A percentile compares a stretch with the other conserved stretches of the same genome.
Conservation (phyloP, 495 filamentous ascomycete species). For the Tetracladium setigerum region DNA sequence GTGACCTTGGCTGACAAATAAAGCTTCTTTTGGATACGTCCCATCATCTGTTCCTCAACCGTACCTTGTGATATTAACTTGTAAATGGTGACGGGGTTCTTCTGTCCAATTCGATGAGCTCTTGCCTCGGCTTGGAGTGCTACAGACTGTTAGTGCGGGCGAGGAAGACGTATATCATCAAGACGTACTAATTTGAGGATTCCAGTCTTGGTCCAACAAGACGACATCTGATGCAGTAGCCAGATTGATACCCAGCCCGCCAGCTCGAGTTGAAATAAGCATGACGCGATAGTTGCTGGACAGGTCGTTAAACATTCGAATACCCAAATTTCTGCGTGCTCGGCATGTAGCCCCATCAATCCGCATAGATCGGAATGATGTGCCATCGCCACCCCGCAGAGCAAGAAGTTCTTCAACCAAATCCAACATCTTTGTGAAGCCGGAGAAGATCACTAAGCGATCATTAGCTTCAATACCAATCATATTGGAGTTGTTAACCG, state of each 20-base stretch:
- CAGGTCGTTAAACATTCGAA: constrained; percentile 49
- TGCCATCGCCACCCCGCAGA: constrained; percentile 37
- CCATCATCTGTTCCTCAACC: constrained; percentile 86
- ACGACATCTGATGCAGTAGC: constrained; percentile 52
- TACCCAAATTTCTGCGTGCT: constrained; percentile 48
- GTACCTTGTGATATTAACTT: constrained; percentile 75
- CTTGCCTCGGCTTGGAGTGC: constrained; percentile 90
- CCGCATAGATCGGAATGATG: constrained; percentile 41
- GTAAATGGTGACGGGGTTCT: constrained; percentile 75
- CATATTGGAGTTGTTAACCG: not conserved
- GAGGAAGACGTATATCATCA: constrained; percentile 1
- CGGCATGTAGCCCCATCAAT: constrained; percentile 50
- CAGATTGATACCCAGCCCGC: constrained; percentile 58
- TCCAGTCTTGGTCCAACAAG: constrained; percentile 62
- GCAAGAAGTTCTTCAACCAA: constrained; percentile 50
- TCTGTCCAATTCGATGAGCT: constrained; percentile 92
- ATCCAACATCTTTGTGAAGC: constrained; percentile 52
- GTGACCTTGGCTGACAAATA: constrained; percentile 58
- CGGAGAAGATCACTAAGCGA: constrained; percentile 47
- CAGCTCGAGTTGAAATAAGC: constrained; percentile 56
- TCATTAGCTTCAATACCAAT: not conserved
- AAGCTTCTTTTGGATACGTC: constrained; percentile 57
- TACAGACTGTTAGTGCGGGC: not conserved
- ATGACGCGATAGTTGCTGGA: constrained; percentile 45
- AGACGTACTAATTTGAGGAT: constrained; percentile 44